Conservation (phyloP, 306 rosid species). For the Mimosa pudica region DNA sequence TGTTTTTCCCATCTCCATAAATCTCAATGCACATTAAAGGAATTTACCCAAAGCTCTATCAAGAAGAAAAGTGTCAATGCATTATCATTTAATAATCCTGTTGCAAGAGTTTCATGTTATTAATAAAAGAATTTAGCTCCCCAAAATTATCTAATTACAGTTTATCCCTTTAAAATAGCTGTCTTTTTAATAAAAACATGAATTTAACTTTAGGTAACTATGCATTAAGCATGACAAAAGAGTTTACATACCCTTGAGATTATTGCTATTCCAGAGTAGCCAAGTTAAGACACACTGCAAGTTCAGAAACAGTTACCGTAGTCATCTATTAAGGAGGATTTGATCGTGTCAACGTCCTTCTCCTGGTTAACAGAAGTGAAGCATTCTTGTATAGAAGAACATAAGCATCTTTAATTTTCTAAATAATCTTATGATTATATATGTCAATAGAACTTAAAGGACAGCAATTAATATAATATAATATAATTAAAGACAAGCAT, state of each 20-base stretch:
- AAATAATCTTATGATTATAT: neutral
- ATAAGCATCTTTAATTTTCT: slow-evolving; percentile 18
- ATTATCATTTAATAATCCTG: slow-evolving; percentile 2
- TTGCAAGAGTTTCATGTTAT: slow-evolving; percentile 1
- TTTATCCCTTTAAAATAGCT: neutral
- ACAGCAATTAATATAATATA: neutral
- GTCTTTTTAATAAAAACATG: slow-evolving; percentile 11
- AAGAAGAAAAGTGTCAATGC: neutral
- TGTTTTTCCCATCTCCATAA: slow-evolving; percentile 14
- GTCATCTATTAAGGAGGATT: slow-evolving; percentile 62
- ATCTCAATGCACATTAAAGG: slow-evolving; percentile 1
- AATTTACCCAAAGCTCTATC: slow-evolving; percentile 2
- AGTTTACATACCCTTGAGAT: slow-evolving; percentile 73
- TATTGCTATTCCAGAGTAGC: slow-evolving; percentile 93
- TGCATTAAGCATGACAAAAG: slow-evolving; percentile 12
- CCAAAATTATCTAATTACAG: slow-evolving; percentile 7
- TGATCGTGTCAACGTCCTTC: slow-evolving; percentile 69
- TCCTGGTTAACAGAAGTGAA: slow-evolving; percentile 59
- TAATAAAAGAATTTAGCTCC: neutral
- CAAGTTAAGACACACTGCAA: slow-evolving; percentile 85
- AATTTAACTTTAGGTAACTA: slow-evolving; percentile 7
- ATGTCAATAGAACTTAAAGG: slow-evolving; percentile 23
- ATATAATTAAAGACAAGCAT: slow-evolving; percentile 3
- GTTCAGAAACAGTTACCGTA: slow-evolving; percentile 90
- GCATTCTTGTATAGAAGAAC: slow-evolving; percentile 21